phyloP scores from a whole-genome alignment of 2,329 filamentous ascomycete genomes.

The Ophiocordyceps camponoti-leonardi region DNA sequence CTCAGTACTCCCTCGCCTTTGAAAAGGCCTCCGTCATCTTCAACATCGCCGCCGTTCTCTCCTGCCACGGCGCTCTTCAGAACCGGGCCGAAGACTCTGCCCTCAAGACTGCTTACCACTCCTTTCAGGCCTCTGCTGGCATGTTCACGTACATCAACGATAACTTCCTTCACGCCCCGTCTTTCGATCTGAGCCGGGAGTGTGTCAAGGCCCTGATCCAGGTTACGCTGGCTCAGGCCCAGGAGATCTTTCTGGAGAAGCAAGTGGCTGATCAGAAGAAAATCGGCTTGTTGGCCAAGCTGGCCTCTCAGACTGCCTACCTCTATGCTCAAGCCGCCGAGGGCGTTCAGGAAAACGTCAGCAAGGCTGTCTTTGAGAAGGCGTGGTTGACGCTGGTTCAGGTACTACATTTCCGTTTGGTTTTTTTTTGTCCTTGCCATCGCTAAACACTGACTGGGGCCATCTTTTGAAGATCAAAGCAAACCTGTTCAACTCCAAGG shows the following conservation, averaged over 20 bases:
- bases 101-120: slow-evolving; percentile 93
- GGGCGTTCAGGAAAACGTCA: slow-evolving; percentile 82
- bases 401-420: slow-evolving; percentile 28
- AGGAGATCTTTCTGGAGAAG: slow-evolving; percentile 96
- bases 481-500: slow-evolving; percentile 65
- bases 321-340: slow-evolving; percentile 79
- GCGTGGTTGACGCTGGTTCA: slow-evolving; percentile 76
- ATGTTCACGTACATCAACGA: slow-evolving; percentile 99
- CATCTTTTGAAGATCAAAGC: slow-evolving; percentile 60
- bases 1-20: slow-evolving; percentile 90
- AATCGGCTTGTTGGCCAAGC: slow-evolving; percentile 74
- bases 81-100: slow-evolving; percentile 83
- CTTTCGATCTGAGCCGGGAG: slow-evolving; percentile 85
- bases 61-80: slow-evolving; percentile 86
- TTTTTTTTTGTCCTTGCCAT: background rate
- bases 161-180: slow-evolving; percentile 94
- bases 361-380: slow-evolving; percentile 82
- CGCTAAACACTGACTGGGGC: background rate
- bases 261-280: slow-evolving; percentile 90
- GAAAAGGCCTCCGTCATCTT: slow-evolving; percentile 99
- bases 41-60: slow-evolving; percentile 94
- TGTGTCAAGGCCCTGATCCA: slow-evolving; percentile 90
- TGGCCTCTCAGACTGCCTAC: slow-evolving; percentile 79
- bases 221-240: slow-evolving; percentile 86
- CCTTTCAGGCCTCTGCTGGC: slow-evolving; percentile 91